Evolutionary conservation across 352 stramenopile species (phyloP).

Genomic region (Elongisporangium senticosum): DNA sequence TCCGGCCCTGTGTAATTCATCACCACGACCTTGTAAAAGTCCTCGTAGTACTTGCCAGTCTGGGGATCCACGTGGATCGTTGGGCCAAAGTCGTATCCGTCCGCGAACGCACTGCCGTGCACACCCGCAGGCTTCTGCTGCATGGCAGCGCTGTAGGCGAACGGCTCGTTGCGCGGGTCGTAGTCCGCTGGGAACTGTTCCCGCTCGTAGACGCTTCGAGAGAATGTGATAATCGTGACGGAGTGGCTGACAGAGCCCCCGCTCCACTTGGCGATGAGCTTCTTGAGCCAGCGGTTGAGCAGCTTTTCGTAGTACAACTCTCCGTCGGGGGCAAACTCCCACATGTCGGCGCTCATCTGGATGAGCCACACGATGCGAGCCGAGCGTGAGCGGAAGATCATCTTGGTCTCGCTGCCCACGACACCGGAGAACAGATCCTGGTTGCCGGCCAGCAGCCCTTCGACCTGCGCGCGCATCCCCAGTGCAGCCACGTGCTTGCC

Average conservation of each 20-base stretch:
- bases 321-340: constrained; percentile 84
- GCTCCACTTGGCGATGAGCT: constrained; percentile 83
- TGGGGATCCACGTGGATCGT: constrained; percentile 55
- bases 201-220: constrained; percentile 79
- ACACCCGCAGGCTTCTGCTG: background rate
- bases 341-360: constrained; percentile 95
- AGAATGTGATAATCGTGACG: constrained; percentile 91
- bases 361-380: constrained; percentile 97
- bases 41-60: constrained; percentile 56
- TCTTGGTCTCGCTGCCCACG: constrained; percentile 94
- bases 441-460: constrained; percentile 80
- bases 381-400: constrained; percentile 93
- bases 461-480: constrained; percentile 86
- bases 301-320: constrained; percentile 92
- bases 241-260: constrained; percentile 84
- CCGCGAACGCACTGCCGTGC: background rate
- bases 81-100: constrained; percentile 42
- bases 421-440: constrained; percentile 86
- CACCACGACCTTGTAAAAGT: constrained; percentile 82
- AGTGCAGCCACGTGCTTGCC: constrained; percentile 61
- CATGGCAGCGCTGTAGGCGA: constrained; percentile 17
- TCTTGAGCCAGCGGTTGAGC: constrained; percentile 64
- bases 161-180: constrained; percentile 30
- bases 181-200: constrained; percentile 60
- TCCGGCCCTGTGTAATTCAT: constrained; percentile 88